Conservation (phyloP, 352 stramenopile genomes). For the Globisporangium abappressorium region DNA sequence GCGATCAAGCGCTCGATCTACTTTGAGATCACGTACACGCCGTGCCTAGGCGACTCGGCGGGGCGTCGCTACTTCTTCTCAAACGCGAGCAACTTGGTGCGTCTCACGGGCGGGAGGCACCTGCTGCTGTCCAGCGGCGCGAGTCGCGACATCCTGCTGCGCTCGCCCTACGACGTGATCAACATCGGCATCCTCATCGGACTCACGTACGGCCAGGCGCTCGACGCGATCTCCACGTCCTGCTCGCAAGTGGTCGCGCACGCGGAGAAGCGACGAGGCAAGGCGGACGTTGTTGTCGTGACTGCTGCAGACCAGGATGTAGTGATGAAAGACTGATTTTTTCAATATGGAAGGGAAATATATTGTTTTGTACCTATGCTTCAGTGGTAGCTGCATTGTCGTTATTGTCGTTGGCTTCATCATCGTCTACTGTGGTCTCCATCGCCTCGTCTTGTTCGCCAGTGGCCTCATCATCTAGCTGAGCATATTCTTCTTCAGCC, state of each 20-base stretch:
- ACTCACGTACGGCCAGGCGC: conserved; percentile 65
- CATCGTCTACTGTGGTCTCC: conserved; percentile 3
- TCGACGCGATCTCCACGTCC: conserved; percentile 63
- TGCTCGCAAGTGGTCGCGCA: conserved; percentile 56
- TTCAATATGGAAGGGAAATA: conserved; percentile 6
- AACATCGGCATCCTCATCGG: conserved; percentile 75
- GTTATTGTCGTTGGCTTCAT: neutral
- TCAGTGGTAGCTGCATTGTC: neutral
- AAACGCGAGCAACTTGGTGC: conserved; percentile 77
- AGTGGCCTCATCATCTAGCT: neutral
- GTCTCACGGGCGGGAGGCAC: conserved; percentile 62
- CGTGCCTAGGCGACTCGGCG: conserved; percentile 69
- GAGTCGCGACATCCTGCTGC: conserved; percentile 71
- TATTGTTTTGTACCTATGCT: conserved; percentile 1
- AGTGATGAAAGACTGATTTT: conserved; percentile 42
- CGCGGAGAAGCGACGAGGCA: conserved; percentile 50
- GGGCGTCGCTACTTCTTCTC: conserved; percentile 85
- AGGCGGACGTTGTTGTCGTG: conserved; percentile 42
- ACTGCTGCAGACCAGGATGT: conserved; percentile 22
- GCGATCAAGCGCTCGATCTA: conserved; percentile 70
- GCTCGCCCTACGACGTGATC: conserved; percentile 78
- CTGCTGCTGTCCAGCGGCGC: conserved; percentile 72
- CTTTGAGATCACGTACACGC: conserved; percentile 82
- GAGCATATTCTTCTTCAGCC: neutral
- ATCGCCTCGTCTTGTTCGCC: conserved; percentile 3